phyloP scores from a whole-genome alignment of 805 yeast species.

The Monosporozyma solicola region DNA sequence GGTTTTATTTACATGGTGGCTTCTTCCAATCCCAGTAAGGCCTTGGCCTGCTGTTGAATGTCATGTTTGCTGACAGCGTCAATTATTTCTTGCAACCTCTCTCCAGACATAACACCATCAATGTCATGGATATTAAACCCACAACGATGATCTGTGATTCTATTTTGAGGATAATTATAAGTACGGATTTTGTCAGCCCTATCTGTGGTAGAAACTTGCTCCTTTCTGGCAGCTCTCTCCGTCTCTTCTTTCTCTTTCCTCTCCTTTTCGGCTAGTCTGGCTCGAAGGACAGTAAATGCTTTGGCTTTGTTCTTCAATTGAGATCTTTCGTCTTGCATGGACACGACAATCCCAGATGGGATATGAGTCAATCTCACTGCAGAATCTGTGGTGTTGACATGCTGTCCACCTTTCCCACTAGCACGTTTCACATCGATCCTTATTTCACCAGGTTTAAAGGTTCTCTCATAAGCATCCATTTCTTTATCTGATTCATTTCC shows the following conservation, averaged over 20 bases:
- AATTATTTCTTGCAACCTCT: constrained; percentile 45
- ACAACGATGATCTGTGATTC: constrained; percentile 91
- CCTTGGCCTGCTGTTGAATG: constrained; percentile 37
- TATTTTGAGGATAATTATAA: constrained; percentile 84
- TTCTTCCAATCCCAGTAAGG: constrained; percentile 18
- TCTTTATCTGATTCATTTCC: constrained; percentile 44
- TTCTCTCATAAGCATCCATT: constrained; percentile 49
- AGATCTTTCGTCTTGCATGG: constrained; percentile 91
- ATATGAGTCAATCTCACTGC: constrained; percentile 90
- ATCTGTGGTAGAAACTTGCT: constrained; percentile 82
- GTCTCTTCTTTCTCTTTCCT: constrained; percentile 52
- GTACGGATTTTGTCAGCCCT: constrained; percentile 91
- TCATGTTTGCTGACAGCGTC: constrained; percentile 43
- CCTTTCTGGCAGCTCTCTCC: constrained; percentile 60
- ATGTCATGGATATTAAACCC: constrained; percentile 72
- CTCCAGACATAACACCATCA: constrained; percentile 55
- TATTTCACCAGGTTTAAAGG: constrained; percentile 78
- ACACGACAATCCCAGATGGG: constrained; percentile 82
- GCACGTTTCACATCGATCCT: constrained; percentile 96
- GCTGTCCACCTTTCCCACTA: constrained; percentile 97
- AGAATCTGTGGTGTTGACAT: constrained; percentile 93
- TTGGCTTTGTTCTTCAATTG: constrained; percentile 92
- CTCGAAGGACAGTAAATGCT: constrained; percentile 74
- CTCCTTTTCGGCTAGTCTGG: constrained; percentile 77
- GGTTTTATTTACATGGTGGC: not conserved